phyloP scores from a whole-genome alignment of 73 alveolate species.

The Breviolum minutum region DNA sequence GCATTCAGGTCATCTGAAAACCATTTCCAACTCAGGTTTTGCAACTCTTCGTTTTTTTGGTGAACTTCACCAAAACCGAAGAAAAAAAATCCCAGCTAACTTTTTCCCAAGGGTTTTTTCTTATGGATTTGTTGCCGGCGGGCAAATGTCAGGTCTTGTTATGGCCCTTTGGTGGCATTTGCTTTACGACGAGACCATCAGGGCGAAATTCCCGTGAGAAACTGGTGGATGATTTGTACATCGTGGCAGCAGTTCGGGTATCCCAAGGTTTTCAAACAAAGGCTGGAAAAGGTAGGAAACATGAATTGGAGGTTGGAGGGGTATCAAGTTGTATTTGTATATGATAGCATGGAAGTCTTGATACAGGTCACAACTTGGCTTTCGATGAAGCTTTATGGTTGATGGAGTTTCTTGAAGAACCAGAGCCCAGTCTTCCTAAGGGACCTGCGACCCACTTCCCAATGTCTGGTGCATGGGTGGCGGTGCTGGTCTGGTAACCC shows the following conservation, averaged over 20 bases:
- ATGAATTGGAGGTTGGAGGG: too few species aligned
- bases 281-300: too few species aligned
- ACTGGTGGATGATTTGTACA: conserved; percentile 58
- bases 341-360: too few species aligned
- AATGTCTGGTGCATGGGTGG: conserved; percentile 78
- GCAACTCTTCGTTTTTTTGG: too few species aligned
- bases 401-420: not conserved
- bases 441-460: conserved; percentile 94
- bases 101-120: not conserved
- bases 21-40: too few species aligned
- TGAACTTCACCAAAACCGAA: too few species aligned
- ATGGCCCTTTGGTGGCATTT: conserved; percentile 92
- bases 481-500: conserved; percentile 37
- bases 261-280: too few species aligned
- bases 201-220: conserved; percentile 39
- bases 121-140: not conserved
- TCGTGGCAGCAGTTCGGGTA: conserved; percentile 55
- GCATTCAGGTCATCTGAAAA: too few species aligned
- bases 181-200: conserved; percentile 77
- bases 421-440: not conserved
- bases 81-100: too few species aligned
- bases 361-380: too few species aligned
- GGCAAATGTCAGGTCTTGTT: conserved; percentile 25
- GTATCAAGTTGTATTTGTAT: not conserved
- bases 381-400: too few species aligned